phyloP scores from a whole-genome alignment of 306 rosid genomes.

The Quercus wislizeni region DNA sequence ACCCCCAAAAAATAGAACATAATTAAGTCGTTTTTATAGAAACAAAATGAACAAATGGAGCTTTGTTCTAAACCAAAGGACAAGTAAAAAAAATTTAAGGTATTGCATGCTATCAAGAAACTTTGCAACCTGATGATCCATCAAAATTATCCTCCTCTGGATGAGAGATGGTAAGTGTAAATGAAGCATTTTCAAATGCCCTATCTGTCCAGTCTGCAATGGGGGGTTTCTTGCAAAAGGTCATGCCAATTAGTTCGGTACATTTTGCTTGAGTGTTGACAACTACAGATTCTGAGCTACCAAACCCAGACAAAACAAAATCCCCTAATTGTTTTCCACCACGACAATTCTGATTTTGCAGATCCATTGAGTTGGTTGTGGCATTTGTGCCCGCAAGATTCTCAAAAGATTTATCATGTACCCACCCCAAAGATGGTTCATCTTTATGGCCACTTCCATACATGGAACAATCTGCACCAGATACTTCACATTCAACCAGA shows the following conservation, averaged over 20 bases:
- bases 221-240: slow-evolving; percentile 37
- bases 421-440: no score
- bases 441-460: no score
- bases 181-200: slow-evolving; percentile 26
- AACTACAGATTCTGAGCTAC: slow-evolving; percentile 24
- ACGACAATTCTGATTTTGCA: no score
- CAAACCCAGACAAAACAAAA: slow-evolving; percentile 25
- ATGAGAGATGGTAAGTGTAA: slow-evolving; percentile 25
- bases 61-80: not conserved
- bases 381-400: no score
- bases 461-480: no score
- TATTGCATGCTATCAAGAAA: slow-evolving; percentile 17
- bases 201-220: slow-evolving; percentile 27
- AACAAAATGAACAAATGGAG: not conserved
- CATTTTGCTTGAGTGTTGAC: slow-evolving; percentile 25
- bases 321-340: slow-evolving; percentile 4
- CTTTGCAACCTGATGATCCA: slow-evolving; percentile 50
- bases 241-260: slow-evolving; percentile 39
- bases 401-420: no score
- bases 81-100: not conserved
- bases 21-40: not conserved
- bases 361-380: no score
- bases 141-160: slow-evolving; percentile 28
- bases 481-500: no score
- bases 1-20: not conserved